Evolutionary conservation across 2,329 filamentous ascomycete genomes (phyloP).

Genomic region (Alternaria longipes): DNA sequence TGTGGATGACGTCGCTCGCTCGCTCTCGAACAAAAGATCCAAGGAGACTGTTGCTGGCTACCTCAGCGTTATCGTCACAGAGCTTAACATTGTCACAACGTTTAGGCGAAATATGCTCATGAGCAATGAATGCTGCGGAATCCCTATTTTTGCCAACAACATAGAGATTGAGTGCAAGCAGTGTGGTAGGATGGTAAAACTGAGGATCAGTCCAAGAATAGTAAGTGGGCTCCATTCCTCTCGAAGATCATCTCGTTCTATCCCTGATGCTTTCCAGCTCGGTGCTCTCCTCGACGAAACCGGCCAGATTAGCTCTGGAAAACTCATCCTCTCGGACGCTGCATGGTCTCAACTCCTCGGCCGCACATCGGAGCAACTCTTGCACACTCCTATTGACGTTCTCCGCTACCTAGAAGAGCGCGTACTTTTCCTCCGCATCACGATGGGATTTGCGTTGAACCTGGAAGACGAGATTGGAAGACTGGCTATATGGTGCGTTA

Average conservation of each 20-base stretch:
- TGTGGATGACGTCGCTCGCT: slow-evolving; percentile 53
- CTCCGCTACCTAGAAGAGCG: slow-evolving; percentile 62
- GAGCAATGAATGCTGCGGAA: slow-evolving; percentile 61
- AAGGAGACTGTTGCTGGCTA: slow-evolving; percentile 55
- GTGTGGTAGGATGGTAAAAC: slow-evolving; percentile 48
- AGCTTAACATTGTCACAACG: slow-evolving; percentile 53
- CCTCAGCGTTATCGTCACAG: slow-evolving; percentile 55
- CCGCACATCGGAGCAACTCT: slow-evolving; percentile 56
- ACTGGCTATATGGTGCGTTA: slow-evolving; percentile 46
- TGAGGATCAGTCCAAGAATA: slow-evolving; percentile 56
- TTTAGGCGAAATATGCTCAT: slow-evolving; percentile 57
- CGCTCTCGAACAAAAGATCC: slow-evolving; percentile 33
- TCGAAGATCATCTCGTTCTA: neutral
- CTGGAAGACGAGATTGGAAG: slow-evolving; percentile 43
- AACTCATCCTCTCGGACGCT: slow-evolving; percentile 62
- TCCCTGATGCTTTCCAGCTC: slow-evolving; percentile 37
- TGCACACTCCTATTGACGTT: slow-evolving; percentile 49
- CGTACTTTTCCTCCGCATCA: slow-evolving; percentile 62
- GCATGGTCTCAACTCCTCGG: slow-evolving; percentile 65
- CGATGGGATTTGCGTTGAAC: slow-evolving; percentile 65
- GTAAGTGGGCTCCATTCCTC: slow-evolving; percentile 29
- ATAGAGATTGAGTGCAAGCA: slow-evolving; percentile 51
- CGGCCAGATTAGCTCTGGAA: slow-evolving; percentile 60
- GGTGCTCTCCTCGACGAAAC: slow-evolving; percentile 64
- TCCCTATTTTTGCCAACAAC: slow-evolving; percentile 64